Evolutionary conservation across 2,329 filamentous ascomycete genomes (phyloP).

Genomic region (Colletotrichum karsti): DNA sequence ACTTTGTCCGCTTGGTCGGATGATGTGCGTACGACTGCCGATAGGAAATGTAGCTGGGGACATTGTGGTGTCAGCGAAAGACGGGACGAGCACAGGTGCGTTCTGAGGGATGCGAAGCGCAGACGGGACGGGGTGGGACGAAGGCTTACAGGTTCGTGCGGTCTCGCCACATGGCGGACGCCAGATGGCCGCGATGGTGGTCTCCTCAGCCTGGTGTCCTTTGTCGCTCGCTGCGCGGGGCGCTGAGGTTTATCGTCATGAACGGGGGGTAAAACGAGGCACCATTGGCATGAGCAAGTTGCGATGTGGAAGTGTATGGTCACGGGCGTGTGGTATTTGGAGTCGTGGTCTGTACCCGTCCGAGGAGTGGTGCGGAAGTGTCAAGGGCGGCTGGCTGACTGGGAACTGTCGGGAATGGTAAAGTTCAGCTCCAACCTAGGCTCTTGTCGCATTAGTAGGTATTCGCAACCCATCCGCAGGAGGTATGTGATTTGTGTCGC

Average conservation of each 20-base stretch:
- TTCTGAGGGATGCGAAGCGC: conserved; percentile 17
- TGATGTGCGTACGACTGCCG: conserved; percentile 98
- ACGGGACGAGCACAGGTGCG: not conserved
- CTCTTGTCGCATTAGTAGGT: not conserved
- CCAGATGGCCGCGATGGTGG: conserved; percentile 33
- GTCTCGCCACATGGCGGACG: conserved; percentile 95
- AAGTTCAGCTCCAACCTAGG: not conserved
- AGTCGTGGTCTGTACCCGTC: not conserved
- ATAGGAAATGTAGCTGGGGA: conserved; percentile 91
- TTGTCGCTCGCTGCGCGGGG: conserved; percentile 28
- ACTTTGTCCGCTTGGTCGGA: conserved; percentile 84
- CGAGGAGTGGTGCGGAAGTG: not conserved
- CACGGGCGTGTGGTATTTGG: not conserved
- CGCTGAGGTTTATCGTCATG: conserved; percentile 26
- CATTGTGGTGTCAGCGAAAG: conserved; percentile 39
- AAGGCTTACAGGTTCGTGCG: conserved; percentile 89
- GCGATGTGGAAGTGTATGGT: not conserved
- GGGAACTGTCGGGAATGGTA: conserved; percentile 1
- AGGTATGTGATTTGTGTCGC: not conserved
- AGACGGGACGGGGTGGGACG: not conserved
- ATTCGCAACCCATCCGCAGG: not conserved
- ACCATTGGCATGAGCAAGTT: conserved; percentile 16
- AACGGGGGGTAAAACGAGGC: conserved; percentile 10
- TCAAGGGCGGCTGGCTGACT: conserved; percentile 8
- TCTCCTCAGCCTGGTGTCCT: conserved; percentile 26